A percentile compares a stretch with the other conserved stretches of the same genome.
These are phyloP conservation scores for Ephemerocybe angulata DNA, from an alignment of 768 basidiomycete species.

Conservation along the genomic window DNA sequence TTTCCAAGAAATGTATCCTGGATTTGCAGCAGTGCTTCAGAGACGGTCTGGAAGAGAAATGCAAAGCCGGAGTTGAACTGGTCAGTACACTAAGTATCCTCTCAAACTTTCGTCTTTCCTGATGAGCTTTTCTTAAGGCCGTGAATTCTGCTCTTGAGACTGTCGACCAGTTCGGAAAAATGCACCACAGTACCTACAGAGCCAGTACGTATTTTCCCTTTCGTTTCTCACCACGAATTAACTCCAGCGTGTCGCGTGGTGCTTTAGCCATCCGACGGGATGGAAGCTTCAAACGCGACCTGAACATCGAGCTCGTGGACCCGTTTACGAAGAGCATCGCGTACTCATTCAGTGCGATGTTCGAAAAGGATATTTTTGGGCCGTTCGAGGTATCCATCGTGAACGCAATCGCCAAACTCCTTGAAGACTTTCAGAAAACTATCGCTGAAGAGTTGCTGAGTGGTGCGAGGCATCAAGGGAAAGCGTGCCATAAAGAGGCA, in stretches of 20 bases:
- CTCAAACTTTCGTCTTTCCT: neutral
- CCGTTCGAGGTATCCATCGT: constrained; percentile 39
- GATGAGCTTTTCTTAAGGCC: constrained; percentile 23
- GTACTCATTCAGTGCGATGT: constrained; percentile 52
- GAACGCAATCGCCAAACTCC: constrained; percentile 36
- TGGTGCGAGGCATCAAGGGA: constrained; percentile 45
- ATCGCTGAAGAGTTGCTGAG: constrained; percentile 51
- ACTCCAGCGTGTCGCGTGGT: neutral
- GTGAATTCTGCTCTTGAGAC: constrained; percentile 44
- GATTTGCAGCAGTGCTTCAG: constrained; percentile 47
- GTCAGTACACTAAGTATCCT: constrained; percentile 22
- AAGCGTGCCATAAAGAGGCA: constrained; percentile 49
- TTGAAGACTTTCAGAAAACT: constrained; percentile 47
- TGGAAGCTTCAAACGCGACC: constrained; percentile 49
- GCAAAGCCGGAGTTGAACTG: constrained; percentile 45
- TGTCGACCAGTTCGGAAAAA: constrained; percentile 47
- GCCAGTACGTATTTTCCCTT: constrained; percentile 55
- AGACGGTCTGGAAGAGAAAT: constrained; percentile 56
- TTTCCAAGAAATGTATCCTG: constrained; percentile 41
- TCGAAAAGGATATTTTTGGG: constrained; percentile 52
- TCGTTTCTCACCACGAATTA: neutral
- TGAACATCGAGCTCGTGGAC: constrained; percentile 54
- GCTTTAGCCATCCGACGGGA: constrained; percentile 44
- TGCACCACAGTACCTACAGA: constrained; percentile 62
- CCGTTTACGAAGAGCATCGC: constrained; percentile 60